These are phyloP conservation scores for Mentha longifolia DNA, from an alignment of 257 asterid species.

Conservation along the genomic window DNA sequence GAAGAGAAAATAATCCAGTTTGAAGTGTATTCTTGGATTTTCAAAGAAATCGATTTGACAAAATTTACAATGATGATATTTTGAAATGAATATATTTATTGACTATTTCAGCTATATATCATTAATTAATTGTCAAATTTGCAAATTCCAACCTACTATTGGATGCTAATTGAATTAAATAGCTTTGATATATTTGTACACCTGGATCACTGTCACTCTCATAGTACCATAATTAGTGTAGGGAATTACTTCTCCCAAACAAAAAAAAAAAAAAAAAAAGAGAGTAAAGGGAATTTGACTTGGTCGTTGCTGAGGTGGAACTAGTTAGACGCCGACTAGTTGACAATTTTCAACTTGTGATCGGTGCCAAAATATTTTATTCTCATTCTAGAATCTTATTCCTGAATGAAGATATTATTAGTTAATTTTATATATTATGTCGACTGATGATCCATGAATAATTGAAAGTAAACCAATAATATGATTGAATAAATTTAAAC, in stretches of 20 bases:
- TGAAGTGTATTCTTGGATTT: no score
- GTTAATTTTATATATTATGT: no score
- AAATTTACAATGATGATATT: conserved; percentile 17
- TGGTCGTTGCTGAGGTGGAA: conserved; percentile 12
- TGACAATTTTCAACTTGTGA: background rate
- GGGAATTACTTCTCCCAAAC: no score
- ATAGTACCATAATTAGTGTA: conserved; percentile 27
- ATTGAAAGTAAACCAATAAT: no score
- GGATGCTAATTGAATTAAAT: background rate
- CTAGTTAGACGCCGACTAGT: conserved; percentile 28
- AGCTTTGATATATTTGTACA: background rate
- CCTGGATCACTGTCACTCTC: conserved; percentile 26
- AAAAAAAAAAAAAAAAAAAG: no score
- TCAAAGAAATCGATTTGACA: conserved; percentile 44
- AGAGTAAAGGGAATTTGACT: conserved; percentile 21
- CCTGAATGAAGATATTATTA: background rate
- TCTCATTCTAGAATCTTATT: background rate
- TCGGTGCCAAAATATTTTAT: background rate
- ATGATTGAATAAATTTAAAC: no score
- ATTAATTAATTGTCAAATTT: conserved; percentile 23
- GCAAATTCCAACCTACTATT: conserved; percentile 11
- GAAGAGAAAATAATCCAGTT: no score
- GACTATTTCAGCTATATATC: background rate
- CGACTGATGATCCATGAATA: no score
- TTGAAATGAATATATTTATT: conserved; percentile 7